Evolutionary conservation across 441 rosid species (phyloP).

Genomic region (Brassica hybrid): DNA sequence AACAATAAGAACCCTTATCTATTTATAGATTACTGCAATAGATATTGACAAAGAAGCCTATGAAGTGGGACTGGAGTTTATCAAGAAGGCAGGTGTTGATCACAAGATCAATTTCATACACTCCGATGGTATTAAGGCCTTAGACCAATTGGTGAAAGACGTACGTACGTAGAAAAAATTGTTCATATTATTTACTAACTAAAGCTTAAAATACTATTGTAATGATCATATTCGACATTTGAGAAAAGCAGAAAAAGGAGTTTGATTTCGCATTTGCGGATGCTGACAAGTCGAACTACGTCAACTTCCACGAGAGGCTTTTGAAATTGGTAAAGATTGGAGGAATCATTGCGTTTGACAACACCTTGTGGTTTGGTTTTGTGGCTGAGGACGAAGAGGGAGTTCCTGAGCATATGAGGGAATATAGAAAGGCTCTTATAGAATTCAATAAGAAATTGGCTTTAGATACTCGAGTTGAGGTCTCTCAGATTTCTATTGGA

Average conservation of each 20-base stretch:
- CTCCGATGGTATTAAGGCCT: slow-evolving; percentile 37
- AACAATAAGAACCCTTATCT: background rate
- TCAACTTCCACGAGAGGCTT: slow-evolving; percentile 47
- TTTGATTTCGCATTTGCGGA: slow-evolving; percentile 62
- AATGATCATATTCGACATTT: background rate
- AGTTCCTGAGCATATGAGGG: slow-evolving; percentile 35
- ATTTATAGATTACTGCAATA: slow-evolving; percentile 50
- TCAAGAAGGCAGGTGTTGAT: slow-evolving; percentile 47
- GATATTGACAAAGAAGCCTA: slow-evolving; percentile 49
- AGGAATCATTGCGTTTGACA: slow-evolving; percentile 57
- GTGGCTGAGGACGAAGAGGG: slow-evolving; percentile 40
- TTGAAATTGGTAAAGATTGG: slow-evolving; percentile 55
- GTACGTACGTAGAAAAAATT: slow-evolving; percentile 17
- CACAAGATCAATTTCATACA: slow-evolving; percentile 49
- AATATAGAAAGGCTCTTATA: slow-evolving; percentile 27
- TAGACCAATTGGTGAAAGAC: slow-evolving; percentile 34
- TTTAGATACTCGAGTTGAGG: slow-evolving; percentile 47
- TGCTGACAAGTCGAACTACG: slow-evolving; percentile 47
- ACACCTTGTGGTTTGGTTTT: slow-evolving; percentile 54
- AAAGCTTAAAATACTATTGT: background rate
- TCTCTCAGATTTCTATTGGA: slow-evolving; percentile 53
- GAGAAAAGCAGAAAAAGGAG: slow-evolving; percentile 9
- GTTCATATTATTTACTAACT: slow-evolving; percentile 11
- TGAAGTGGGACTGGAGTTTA: slow-evolving; percentile 46
- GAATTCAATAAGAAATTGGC: slow-evolving; percentile 47